These are phyloP conservation scores for Microcera coccophila DNA, from an alignment of 2,329 filamentous ascomycete genomes.

Conservation along the genomic window DNA sequence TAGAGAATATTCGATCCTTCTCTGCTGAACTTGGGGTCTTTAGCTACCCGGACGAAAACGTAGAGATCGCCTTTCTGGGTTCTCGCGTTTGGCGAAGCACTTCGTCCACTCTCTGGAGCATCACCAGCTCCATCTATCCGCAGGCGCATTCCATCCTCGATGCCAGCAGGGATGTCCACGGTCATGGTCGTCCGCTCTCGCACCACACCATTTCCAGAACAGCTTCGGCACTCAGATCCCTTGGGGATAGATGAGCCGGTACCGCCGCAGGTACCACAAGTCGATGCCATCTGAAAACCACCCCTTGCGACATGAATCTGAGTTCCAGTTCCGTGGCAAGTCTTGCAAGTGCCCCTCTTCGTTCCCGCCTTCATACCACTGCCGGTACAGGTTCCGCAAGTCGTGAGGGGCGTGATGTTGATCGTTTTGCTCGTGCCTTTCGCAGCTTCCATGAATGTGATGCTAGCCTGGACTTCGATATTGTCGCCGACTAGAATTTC, in stretches of 20 bases:
- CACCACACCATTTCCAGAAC: constrained; percentile 77
- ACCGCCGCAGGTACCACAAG: constrained; percentile 77
- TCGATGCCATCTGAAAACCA: constrained; percentile 93
- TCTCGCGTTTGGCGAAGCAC: constrained; percentile 58
- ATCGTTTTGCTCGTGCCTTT: constrained; percentile 90
- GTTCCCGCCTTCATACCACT: constrained; percentile 80
- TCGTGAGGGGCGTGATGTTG: constrained; percentile 72
- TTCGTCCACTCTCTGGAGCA: constrained; percentile 70
- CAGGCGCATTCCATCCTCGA: constrained; percentile 94
- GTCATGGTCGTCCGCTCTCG: constrained; percentile 78
- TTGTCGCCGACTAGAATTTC: constrained; percentile 90
- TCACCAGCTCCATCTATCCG: constrained; percentile 84
- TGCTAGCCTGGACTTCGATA: constrained; percentile 89
- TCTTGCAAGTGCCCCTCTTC: constrained; percentile 67
- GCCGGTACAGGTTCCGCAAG: constrained; percentile 79
- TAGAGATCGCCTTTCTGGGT: constrained; percentile 83
- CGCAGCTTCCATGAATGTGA: constrained; percentile 93
- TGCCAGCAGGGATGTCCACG: constrained; percentile 89
- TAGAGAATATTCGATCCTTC: constrained; percentile 87
- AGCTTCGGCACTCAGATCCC: constrained; percentile 76
- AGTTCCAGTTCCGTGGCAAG: constrained; percentile 82
- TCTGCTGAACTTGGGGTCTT: constrained; percentile 85
- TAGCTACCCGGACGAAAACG: constrained; percentile 82
- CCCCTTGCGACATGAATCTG: constrained; percentile 85
- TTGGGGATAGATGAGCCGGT: constrained; percentile 71